phyloP scores from a whole-genome alignment of 257 asterid species.

The Thymus mandschuricus region DNA sequence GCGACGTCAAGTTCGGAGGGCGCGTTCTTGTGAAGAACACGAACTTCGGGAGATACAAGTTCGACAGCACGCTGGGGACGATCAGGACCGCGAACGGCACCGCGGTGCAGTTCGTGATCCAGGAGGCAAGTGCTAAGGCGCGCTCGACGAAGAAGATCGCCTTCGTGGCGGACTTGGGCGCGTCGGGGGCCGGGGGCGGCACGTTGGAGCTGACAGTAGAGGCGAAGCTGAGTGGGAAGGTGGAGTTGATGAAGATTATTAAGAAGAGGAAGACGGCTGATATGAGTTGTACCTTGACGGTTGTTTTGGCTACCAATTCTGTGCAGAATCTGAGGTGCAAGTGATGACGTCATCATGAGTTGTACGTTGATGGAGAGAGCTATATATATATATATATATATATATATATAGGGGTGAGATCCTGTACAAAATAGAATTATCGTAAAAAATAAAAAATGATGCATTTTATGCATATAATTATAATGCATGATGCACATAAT shows the following conservation, averaged over 20 bases:
- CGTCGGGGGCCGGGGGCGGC: conserved; percentile 20
- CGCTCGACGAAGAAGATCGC: conserved; percentile 36
- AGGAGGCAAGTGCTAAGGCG: conserved; percentile 37
- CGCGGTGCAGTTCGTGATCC: conserved; percentile 33
- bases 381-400: too few relatives aligned
- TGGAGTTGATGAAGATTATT: conserved; percentile 43
- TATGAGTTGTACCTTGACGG: conserved; percentile 45
- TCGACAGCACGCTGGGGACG: conserved; percentile 29
- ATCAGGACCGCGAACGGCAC: background rate
- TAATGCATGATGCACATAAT: too few relatives aligned
- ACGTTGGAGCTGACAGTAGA: conserved; percentile 31
- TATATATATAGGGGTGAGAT: too few relatives aligned
- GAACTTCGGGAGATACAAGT: conserved; percentile 43
- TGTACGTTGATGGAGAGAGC: background rate
- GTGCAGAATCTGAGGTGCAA: conserved; percentile 50
- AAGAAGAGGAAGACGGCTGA: conserved; percentile 44
- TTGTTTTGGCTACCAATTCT: conserved; percentile 38
- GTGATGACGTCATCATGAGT: conserved; percentile 11
- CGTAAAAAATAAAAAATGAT: too few relatives aligned
- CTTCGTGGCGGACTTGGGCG: conserved; percentile 28
- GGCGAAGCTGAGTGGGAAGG: conserved; percentile 51
- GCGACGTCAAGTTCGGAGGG: conserved; percentile 23
- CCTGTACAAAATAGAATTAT: too few relatives aligned
- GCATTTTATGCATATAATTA: too few relatives aligned
- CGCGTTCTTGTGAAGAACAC: conserved; percentile 37